Evolutionary conservation across 208 protist genomes (phyloP), one percentile per base, ranked within the genome.

Genomic region (Trypanosomatidae sp.): DNA sequence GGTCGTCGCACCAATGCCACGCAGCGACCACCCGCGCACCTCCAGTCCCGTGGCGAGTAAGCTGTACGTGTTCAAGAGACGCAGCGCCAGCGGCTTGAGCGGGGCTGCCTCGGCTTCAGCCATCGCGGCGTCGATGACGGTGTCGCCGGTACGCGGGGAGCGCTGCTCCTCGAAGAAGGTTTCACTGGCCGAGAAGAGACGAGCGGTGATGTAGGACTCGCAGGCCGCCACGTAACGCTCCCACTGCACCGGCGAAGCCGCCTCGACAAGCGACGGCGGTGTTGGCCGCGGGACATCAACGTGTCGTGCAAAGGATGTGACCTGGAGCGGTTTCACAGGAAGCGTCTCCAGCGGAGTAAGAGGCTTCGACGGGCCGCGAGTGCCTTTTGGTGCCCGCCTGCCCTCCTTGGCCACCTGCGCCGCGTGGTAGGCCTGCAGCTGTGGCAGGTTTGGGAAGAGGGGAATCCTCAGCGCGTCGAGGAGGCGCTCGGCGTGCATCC

Each of bases 401-500:
- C 93, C 91, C 5, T 81, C 52, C 25, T 4, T 69, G 46, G 0
- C 87, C 89, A 5, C 86, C 77, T 25, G 79, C 10, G 7, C n/a
- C n/a, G 81, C 85, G 81, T 96, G 94, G 58, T 82, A 92, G 2
- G 67, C 79, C 75, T 97, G 94, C 64, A 96, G 71, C 52, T 74
- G 64, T 5, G 91, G 91, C 60, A 97, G 74, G 68, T 97, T 95
- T 39, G 84, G 88, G 76, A 96, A 97, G 43, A 97, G 36, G 47
- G 83, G 87, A 5, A 97, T 77, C 12, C 76, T 84, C 2, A 94
- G 55, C 0, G 73, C 74, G 69, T 96, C 90, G 17, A 97, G 75
- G 15, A 87, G 79, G 15, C 89, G 88, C 75, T 96, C 89, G 56
- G 94, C 94, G 69, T 97, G 94, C 94, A 97, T 96, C 88, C 89